Conservation (phyloP, 169 alveolate species). For the Eimeria acervulina region DNA sequence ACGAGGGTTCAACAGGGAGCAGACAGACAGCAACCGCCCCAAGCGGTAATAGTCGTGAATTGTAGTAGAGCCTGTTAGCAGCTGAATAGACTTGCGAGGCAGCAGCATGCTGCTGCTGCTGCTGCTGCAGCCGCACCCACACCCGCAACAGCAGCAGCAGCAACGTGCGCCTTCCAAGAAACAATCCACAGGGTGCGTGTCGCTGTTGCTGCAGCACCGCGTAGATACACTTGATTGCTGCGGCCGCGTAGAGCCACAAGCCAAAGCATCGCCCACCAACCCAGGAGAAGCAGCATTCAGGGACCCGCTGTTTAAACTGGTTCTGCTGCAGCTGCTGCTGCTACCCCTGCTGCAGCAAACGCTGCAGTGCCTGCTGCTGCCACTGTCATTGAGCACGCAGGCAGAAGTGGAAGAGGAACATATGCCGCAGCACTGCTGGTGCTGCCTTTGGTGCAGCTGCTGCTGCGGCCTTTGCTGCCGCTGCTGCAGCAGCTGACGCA, state of each 20-base stretch:
- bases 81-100: no score
- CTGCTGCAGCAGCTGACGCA: background rate
- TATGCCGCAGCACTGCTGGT: constrained; percentile 20
- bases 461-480: constrained; percentile 1
- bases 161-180: background rate
- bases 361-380: constrained; percentile 2
- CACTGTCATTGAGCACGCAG: background rate
- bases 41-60: background rate
- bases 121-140: no score
- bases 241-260: background rate
- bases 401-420: background rate
- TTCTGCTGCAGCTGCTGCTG: background rate
- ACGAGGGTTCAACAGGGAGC: constrained; percentile 3
- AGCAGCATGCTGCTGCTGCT: no score
- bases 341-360: background rate
- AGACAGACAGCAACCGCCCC: constrained; percentile 20
- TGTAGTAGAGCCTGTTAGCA: no score
- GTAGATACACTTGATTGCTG: constrained; percentile 2
- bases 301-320: background rate
- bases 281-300: background rate
- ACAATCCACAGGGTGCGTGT: background rate
- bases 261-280: background rate
- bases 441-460: constrained; percentile 16
- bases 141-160: no score
- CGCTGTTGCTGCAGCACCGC: constrained; percentile 19